phyloP scores from a whole-genome alignment of 371 early-diverging fungal genomes.

The Mortierella sp. region DNA sequence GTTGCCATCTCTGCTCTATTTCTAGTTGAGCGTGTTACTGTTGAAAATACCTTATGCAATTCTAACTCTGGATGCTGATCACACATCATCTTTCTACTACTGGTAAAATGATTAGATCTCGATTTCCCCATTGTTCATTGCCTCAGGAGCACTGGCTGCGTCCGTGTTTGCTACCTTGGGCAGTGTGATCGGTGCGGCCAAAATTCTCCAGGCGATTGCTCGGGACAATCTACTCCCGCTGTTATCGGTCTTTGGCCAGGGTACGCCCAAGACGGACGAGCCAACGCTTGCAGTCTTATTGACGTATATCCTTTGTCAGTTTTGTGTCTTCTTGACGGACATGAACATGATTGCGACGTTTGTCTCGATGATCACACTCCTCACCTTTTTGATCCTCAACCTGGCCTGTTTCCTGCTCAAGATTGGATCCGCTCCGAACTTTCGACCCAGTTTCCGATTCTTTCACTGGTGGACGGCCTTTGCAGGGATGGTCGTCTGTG shows the following conservation, averaged over 20 bases:
- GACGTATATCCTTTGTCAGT: conserved; percentile 63
- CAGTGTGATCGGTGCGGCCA: conserved; percentile 66
- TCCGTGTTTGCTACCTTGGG: conserved; percentile 67
- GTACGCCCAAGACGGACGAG: conserved; percentile 53
- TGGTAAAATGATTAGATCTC: too few relatives aligned
- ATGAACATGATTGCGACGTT: conserved; percentile 71
- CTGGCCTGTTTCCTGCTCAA: conserved; percentile 72
- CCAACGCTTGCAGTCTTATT: conserved; percentile 58
- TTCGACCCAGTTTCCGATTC: conserved; percentile 72
- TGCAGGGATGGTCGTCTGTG: conserved; percentile 61
- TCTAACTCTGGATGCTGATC: too few relatives aligned
- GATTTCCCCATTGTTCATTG: conserved; percentile 57
- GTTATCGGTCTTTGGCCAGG: conserved; percentile 50
- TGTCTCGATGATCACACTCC: conserved; percentile 67
- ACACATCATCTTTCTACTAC: too few relatives aligned
- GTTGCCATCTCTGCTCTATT: conserved; percentile 9
- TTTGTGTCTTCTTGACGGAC: conserved; percentile 64
- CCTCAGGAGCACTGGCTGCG: conserved; percentile 66
- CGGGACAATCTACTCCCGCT: conserved; percentile 60
- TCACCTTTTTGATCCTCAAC: conserved; percentile 69
- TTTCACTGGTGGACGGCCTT: conserved; percentile 71
- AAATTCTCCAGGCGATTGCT: conserved; percentile 72
- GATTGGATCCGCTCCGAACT: conserved; percentile 71
- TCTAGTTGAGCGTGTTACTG: too few relatives aligned
- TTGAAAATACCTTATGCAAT: too few relatives aligned